Evolutionary conservation across 345 rosid species (phyloP).

Genomic region (Syzygium aromaticum): DNA sequence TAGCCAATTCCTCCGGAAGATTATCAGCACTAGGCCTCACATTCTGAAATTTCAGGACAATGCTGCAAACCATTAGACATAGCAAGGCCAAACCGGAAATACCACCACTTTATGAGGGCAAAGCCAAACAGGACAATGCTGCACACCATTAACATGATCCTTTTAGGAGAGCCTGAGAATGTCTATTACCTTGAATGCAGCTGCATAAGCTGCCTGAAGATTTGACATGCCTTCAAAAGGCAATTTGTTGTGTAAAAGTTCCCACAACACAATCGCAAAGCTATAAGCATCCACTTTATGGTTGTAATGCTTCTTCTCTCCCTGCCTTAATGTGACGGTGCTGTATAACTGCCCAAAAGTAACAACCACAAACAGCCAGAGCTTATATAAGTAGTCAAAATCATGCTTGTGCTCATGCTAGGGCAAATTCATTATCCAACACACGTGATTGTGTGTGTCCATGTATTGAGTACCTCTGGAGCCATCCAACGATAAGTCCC

Average conservation of each 20-base stretch:
- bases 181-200: conserved; percentile 70
- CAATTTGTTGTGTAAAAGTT: conserved; percentile 82
- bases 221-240: conserved; percentile 99
- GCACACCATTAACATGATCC: background rate
- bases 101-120: background rate
- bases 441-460: background rate
- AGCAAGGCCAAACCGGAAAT: background rate
- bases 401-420: background rate
- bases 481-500: conserved; percentile 99
- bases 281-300: conserved; percentile 95
- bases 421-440: background rate
- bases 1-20: conserved; percentile 66
- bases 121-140: background rate
- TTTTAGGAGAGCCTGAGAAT: background rate
- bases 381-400: background rate
- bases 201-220: conserved; percentile 97
- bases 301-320: conserved; percentile 96
- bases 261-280: conserved; percentile 97
- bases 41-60: conserved; percentile 35
- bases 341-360: conserved; percentile 61
- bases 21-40: conserved; percentile 89
- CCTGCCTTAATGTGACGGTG: conserved; percentile 81
- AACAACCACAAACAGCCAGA: background rate
- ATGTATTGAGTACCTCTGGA: conserved; percentile 50
- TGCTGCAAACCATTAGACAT: background rate